Base-by-base conservation (phyloP, 2,329 filamentous ascomycete species). In the Hyphodiscus sp. region DNA sequence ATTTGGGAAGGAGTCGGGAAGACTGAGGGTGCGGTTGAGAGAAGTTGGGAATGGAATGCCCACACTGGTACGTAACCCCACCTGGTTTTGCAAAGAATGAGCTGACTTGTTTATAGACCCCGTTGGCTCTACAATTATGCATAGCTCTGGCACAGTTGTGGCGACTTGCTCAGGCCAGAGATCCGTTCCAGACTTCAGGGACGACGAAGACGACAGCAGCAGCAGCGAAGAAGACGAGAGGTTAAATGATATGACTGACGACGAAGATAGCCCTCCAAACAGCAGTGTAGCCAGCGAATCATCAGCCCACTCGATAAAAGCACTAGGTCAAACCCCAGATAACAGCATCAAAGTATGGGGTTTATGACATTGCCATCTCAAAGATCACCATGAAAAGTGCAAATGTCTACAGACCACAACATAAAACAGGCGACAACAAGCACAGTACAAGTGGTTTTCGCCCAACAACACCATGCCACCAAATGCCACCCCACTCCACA, bases 1-100 rank as follows among this genome's bases (percentile, higher is more conserved):
- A 75, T 84, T 7, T 86, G 80, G 77, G 78, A 85, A 44, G 72
- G 73, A 11, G 76, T 83, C 0, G 81, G 81, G 23, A 68, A 65
- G 41, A 73, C 71, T 45, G 80, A 79, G 16, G 68, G 71, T 1
- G 55, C 45, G 8, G 30, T 57, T 46, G 53, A 58, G 49, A 61
- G 57, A 18, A 50, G 47, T 33, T 68, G 64, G 67, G 63, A 67
- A 44, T 69, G 66, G 66, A 61, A 53, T 42, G 64, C 65, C 48
- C 66, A 69, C 62, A 57, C 68, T 54, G 65, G 67, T 65, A 59
- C 51, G 59, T 15, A 5, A 8, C 38, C 51, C 41, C 47, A 38
- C 15, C 7, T 11, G 7, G 42, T 48, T 13, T 23, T 18, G 30
- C 15, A 20, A 23, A 23, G 30, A 13, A 18, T 26, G 38, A 38